phyloP scores from a whole-genome alignment of 2,329 filamentous ascomycete genomes.

The Colletotrichum salicis region DNA sequence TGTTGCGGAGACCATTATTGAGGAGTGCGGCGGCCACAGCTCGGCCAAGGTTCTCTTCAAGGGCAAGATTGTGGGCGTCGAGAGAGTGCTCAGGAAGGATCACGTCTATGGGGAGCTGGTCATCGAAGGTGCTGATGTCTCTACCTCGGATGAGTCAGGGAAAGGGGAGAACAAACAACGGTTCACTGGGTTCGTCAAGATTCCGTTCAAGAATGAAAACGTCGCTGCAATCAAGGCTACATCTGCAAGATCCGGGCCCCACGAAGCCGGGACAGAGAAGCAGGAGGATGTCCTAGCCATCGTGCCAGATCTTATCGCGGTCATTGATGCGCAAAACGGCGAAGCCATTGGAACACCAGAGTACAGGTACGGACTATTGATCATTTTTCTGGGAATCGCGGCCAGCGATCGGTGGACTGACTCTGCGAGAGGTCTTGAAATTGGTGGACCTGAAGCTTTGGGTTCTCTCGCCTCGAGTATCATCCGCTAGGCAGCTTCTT shows the following conservation, averaged over 20 bases:
- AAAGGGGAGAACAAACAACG: slow-evolving; percentile 29
- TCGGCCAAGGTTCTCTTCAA: slow-evolving; percentile 67
- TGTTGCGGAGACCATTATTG: slow-evolving; percentile 68
- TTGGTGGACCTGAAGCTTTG: slow-evolving; percentile 61
- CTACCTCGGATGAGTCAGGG: slow-evolving; percentile 37
- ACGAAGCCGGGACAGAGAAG: slow-evolving; percentile 42
- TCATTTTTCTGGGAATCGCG: slow-evolving; percentile 60
- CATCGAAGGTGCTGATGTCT: slow-evolving; percentile 60
- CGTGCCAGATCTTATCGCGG: slow-evolving; percentile 66
- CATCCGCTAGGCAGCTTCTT: slow-evolving; percentile 58
- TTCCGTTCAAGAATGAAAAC: slow-evolving; percentile 79
- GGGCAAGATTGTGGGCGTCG: slow-evolving; percentile 71
- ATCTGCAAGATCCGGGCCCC: slow-evolving; percentile 39
- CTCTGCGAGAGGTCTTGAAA: slow-evolving; percentile 56
- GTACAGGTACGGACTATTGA: slow-evolving; percentile 63
- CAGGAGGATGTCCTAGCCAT: slow-evolving; percentile 59
- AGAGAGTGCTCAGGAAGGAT: slow-evolving; percentile 65
- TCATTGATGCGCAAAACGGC: slow-evolving; percentile 67
- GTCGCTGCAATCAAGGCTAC: slow-evolving; percentile 62
- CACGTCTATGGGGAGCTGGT: slow-evolving; percentile 70
- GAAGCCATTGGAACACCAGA: slow-evolving; percentile 67
- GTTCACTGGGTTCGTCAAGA: slow-evolving; percentile 63
- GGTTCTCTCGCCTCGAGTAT: slow-evolving; percentile 59
- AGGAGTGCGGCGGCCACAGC: slow-evolving; percentile 64
- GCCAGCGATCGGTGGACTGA: slow-evolving; percentile 58